These are phyloP conservation scores for Epithele typhae DNA, from an alignment of 768 basidiomycete genomes.

Conservation along the genomic window DNA sequence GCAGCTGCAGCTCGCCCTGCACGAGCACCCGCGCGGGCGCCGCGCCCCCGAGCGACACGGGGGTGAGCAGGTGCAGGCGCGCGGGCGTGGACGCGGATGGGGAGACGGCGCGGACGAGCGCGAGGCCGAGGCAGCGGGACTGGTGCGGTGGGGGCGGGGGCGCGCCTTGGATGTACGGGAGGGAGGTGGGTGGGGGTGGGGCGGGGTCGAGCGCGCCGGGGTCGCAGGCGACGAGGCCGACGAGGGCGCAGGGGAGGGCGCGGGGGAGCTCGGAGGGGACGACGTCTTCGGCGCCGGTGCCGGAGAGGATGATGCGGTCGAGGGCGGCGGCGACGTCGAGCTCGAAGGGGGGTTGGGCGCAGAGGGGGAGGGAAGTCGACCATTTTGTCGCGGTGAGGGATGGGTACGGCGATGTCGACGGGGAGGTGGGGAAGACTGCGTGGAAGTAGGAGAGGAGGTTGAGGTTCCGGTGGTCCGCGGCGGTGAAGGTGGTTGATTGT, in stretches of 20 bases:
- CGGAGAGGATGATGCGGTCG: conserved; percentile 61
- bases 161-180: conserved; percentile 59
- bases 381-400: conserved; percentile 43
- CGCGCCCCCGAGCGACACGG: conserved; percentile 52
- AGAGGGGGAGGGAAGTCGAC: conserved; percentile 66
- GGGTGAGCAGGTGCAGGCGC: conserved; percentile 77
- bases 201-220: conserved; percentile 35
- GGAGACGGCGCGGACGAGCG: conserved; percentile 65
- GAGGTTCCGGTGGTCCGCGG: conserved; percentile 70
- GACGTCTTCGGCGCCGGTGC: conserved; percentile 78
- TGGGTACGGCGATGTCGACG: conserved; percentile 14
- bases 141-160: conserved; percentile 51
- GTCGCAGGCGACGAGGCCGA: conserved; percentile 64
- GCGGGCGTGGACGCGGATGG: conserved; percentile 33
- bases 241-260: conserved; percentile 77
- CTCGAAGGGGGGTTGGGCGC: conserved; percentile 67
- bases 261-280: conserved; percentile 59
- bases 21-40: conserved; percentile 47
- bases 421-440: conserved; percentile 30
- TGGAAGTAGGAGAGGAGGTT: conserved; percentile 79
- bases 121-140: conserved; percentile 73
- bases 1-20: conserved; percentile 86
- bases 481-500: conserved; percentile 41
- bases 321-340: conserved; percentile 55
- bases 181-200: conserved; percentile 1